Conservation (phyloP, 148 eudicot species). For the Chenopodium formosanum region DNA sequence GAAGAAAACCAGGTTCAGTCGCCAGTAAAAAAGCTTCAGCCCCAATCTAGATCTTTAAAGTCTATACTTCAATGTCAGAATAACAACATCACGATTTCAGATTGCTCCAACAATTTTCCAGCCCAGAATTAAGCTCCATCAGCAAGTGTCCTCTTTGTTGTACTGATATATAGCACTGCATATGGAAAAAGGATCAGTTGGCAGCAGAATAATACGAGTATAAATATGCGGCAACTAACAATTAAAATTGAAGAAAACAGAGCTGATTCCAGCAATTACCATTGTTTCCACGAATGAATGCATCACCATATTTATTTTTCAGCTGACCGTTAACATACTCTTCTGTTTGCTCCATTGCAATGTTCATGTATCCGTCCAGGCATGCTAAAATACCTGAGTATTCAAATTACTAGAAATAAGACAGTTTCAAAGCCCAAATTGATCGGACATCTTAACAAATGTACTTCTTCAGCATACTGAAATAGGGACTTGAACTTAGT, state of each 20-base stretch:
- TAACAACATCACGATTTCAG: not conserved
- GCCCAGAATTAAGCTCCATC: slow-evolving; percentile 62
- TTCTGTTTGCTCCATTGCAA: slow-evolving; percentile 99
- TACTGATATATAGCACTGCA: slow-evolving; percentile 95
- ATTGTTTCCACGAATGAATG: slow-evolving; percentile 93
- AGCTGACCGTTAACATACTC: slow-evolving; percentile 95
- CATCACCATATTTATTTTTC: slow-evolving; percentile 95
- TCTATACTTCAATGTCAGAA: not conserved
- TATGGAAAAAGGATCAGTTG: not conserved
- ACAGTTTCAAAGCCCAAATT: not conserved
- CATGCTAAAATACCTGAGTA: slow-evolving; percentile 86
- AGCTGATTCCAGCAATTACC: slow-evolving; percentile 36
- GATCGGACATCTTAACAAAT: not conserved
- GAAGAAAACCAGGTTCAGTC: not conserved
- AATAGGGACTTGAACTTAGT: too few species aligned
- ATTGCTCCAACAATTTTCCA: not conserved
- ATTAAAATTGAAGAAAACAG: not conserved
- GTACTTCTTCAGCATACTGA: not conserved
- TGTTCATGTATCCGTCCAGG: slow-evolving; percentile 97
- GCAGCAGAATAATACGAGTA: not conserved
- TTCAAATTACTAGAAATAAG: not conserved
- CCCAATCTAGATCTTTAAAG: not conserved
- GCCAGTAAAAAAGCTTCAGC: slow-evolving; percentile 8
- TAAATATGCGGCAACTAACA: not conserved
- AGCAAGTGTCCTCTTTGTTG: slow-evolving; percentile 73